Evolutionary conservation across 2,329 filamentous ascomycete genomes (phyloP).

Genomic region (Blumeria hordei): DNA sequence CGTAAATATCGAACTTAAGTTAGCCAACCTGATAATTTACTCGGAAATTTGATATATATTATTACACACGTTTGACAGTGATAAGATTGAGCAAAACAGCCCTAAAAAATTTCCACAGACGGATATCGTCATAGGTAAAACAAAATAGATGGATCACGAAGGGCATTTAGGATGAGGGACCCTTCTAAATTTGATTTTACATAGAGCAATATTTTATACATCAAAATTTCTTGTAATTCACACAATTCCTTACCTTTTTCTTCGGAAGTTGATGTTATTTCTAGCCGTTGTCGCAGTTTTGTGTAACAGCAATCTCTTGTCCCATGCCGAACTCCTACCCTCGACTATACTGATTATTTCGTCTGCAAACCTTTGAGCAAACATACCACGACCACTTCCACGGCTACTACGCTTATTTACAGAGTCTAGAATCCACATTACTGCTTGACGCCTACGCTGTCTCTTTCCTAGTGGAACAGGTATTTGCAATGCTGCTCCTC

Average conservation of each 20-base stretch:
- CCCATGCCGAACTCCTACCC: conserved; percentile 66
- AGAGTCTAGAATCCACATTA: conserved; percentile 74
- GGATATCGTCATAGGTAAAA: too few species aligned
- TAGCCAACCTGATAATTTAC: too few species aligned
- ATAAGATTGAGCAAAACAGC: too few species aligned
- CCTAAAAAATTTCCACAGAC: too few species aligned
- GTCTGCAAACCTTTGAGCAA: conserved; percentile 58
- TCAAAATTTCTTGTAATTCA: too few species aligned
- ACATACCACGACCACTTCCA: conserved; percentile 45
- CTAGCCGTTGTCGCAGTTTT: conserved; percentile 57
- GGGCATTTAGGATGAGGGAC: too few species aligned
- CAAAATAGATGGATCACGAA: too few species aligned
- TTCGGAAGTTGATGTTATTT: conserved; percentile 35
- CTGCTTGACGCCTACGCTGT: conserved; percentile 54
- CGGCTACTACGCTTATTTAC: conserved; percentile 53
- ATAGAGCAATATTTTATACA: too few species aligned
- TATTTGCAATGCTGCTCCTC: conserved; percentile 62
- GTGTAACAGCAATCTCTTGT: conserved; percentile 52
- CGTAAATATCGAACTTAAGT: too few species aligned
- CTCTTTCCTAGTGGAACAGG: conserved; percentile 53
- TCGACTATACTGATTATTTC: conserved; percentile 76
- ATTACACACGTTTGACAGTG: too few species aligned
- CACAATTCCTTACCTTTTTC: not conserved
- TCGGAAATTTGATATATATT: too few species aligned
- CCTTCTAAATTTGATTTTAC: too few species aligned